These are phyloP conservation scores for Glonium stellatum DNA, from an alignment of 495 filamentous ascomycete genomes.

Conservation along the genomic window DNA sequence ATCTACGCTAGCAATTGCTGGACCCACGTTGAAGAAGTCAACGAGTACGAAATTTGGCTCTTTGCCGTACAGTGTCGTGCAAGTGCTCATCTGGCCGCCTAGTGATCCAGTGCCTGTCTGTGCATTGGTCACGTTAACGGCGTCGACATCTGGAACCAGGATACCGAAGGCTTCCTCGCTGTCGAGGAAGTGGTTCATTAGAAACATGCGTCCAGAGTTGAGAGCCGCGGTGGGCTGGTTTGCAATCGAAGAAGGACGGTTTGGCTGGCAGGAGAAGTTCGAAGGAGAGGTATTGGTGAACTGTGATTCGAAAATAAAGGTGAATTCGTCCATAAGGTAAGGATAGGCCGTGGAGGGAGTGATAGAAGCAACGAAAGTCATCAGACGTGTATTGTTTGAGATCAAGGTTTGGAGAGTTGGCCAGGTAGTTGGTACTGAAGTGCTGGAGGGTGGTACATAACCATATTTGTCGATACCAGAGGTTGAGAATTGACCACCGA, in stretches of 20 bases:
- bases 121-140: conserved; percentile 27
- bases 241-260: conserved; percentile 26
- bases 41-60: conserved; percentile 29
- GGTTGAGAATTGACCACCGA: conserved; percentile 28
- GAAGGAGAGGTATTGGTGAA: conserved; percentile 31
- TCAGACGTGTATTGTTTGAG: conserved; percentile 30
- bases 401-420: conserved; percentile 35
- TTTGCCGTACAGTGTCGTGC: conserved; percentile 28
- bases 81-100: conserved; percentile 20
- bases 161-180: conserved; percentile 23
- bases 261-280: conserved; percentile 32
- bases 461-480: conserved; percentile 32
- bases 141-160: conserved; percentile 28
- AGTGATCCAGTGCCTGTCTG: conserved; percentile 28
- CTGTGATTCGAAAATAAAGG: conserved; percentile 37
- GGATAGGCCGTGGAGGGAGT: conserved; percentile 24
- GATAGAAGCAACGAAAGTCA: conserved; percentile 35
- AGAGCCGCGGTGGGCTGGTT: conserved; percentile 20
- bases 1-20: conserved; percentile 23
- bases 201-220: conserved; percentile 31
- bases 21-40: conserved; percentile 32
- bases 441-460: conserved; percentile 26
- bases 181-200: conserved; percentile 40
- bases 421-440: conserved; percentile 25
- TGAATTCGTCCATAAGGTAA: conserved; percentile 38